Evolutionary conservation across 345 rosid species (phyloP).

Genomic region (Aurinia saxatilis): DNA sequence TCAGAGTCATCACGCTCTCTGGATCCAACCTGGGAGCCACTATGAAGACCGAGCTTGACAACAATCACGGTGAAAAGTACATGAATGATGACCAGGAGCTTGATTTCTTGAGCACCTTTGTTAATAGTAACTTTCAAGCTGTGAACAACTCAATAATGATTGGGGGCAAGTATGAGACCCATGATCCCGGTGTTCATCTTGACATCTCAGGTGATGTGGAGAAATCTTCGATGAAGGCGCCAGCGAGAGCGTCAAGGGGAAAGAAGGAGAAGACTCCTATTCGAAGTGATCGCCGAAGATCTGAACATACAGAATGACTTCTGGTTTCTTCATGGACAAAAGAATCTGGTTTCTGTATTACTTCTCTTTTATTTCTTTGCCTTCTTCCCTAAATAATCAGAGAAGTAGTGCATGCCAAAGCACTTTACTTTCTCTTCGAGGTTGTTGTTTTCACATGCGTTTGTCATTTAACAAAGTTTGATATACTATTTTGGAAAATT

Average conservation of each 20-base stretch:
- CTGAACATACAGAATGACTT: slow-evolving; percentile 17
- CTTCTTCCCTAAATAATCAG: slow-evolving; percentile 19
- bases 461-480: background rate
- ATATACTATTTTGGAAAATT: background rate
- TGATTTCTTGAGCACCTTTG: slow-evolving; percentile 48
- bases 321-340: slow-evolving; percentile 1
- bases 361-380: background rate
- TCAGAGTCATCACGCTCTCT: slow-evolving; percentile 60
- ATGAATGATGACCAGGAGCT: slow-evolving; percentile 24
- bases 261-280: slow-evolving; percentile 10
- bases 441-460: slow-evolving; percentile 7
- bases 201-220: slow-evolving; percentile 44
- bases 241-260: background rate
- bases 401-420: slow-evolving; percentile 17
- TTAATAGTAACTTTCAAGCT: slow-evolving; percentile 88
- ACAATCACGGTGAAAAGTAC: slow-evolving; percentile 16
- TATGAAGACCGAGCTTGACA: slow-evolving; percentile 58
- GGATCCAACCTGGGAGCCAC: slow-evolving; percentile 79
- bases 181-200: slow-evolving; percentile 89
- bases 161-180: slow-evolving; percentile 49
- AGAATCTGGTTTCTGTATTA: background rate
- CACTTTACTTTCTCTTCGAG: slow-evolving; percentile 12
- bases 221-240: slow-evolving; percentile 18
- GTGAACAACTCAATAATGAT: slow-evolving; percentile 89
- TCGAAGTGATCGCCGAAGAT: slow-evolving; percentile 12